Evolutionary conservation across 2,329 filamentous ascomycete species (phyloP), one percentile per base, ranked within the genome.

Genomic region (Ustulina deusta): DNA sequence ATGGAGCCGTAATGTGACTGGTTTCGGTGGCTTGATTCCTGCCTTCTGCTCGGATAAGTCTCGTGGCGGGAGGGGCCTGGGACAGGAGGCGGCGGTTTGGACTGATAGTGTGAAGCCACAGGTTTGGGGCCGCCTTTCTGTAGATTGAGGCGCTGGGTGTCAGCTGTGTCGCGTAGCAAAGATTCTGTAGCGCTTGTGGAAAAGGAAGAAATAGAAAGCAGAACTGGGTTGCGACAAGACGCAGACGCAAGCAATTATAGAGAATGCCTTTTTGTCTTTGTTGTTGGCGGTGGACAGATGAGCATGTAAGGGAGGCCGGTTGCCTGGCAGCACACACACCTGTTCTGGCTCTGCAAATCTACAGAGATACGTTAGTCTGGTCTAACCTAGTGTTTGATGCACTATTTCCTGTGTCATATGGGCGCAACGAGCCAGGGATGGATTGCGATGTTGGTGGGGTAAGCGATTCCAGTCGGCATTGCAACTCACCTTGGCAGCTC

Each of bases 401-500:
- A 40, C 56, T 44, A 36, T 58, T 54, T 49, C 49, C 55, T 51
- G 44, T 59, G 29, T 32, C 34, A 34, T 25, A 44, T 11, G 51
- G 49, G 42, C 34, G 63, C 63, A 32, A 40, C 25, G 32, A 32
- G 27, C 55, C 32, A 51, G 60, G 60, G 49, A 58, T 1, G 29
- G 42, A 62, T 42, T 61, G 69, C 71, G 70, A 71, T 67, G 71
- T 68, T 72, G 67, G 74, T 73, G 74, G 74, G 74, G 74, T 75
- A 72, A 60, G 44, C 29, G 36, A 38, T 57, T 22, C 17, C 27
- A 36, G 27, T 42, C 22, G 20, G 46, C 20, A 64, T 52, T 51
- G 40, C 51, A 48, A 81, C 91, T 83, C 86, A 96, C 92, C 93
- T 93, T 78, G 95, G 95, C 71, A 99, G 89, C 78, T 94, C 93